Conservation (phyloP, 352 stramenopile species). For the Pythium folliculosum region DNA sequence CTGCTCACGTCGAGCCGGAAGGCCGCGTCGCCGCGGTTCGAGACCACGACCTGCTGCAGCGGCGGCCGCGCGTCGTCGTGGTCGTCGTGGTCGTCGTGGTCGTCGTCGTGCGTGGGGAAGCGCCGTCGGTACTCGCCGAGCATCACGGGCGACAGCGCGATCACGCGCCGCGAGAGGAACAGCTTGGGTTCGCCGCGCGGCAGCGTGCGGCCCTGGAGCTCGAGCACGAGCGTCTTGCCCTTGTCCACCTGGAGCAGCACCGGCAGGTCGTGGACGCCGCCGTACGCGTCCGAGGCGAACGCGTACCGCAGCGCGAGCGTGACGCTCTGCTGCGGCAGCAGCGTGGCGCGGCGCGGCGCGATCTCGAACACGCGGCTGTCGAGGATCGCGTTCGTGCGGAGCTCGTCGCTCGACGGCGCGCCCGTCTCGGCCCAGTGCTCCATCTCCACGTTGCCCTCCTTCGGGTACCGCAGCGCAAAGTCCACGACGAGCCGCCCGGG, state of each 20-base stretch:
- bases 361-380: slow-evolving; percentile 78
- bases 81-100: slow-evolving; percentile 13
- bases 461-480: slow-evolving; percentile 88
- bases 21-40: slow-evolving; percentile 72
- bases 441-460: slow-evolving; percentile 91
- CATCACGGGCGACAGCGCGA: slow-evolving; percentile 70
- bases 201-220: slow-evolving; percentile 85
- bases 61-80: slow-evolving; percentile 29
- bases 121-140: slow-evolving; percentile 57
- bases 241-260: slow-evolving; percentile 88
- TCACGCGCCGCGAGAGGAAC: slow-evolving; percentile 59
- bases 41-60: slow-evolving; percentile 74
- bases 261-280: slow-evolving; percentile 83
- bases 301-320: slow-evolving; percentile 68
- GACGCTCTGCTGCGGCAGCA: slow-evolving; percentile 64
- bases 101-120: slow-evolving; percentile 6
- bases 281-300: slow-evolving; percentile 72
- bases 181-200: slow-evolving; percentile 58
- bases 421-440: slow-evolving; percentile 92
- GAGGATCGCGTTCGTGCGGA: slow-evolving; percentile 79
- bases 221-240: slow-evolving; percentile 87
- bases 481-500: slow-evolving; percentile 79
- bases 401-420: slow-evolving; percentile 77
- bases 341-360: slow-evolving; percentile 47
- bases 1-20: slow-evolving; percentile 68